Evolutionary conservation across 257 asterid species (phyloP).

Genomic region (Solanum rostratum): DNA sequence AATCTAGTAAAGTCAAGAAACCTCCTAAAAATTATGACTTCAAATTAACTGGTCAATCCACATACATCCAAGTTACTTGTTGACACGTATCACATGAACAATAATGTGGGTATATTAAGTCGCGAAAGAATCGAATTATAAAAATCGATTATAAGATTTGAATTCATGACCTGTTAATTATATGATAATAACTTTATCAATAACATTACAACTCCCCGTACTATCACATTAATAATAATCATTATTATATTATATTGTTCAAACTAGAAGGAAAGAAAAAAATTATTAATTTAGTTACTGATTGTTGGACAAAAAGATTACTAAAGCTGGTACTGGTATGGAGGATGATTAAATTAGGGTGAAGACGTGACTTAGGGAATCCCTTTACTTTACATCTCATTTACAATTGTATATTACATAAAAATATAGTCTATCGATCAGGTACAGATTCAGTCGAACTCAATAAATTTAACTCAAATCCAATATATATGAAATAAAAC

Average conservation of each 20-base stretch:
- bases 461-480: accelerated
- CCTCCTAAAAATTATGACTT: neutral
- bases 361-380: slow-evolving; percentile 41
- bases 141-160: neutral
- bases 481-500: neutral
- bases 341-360: neutral
- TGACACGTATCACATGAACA: neutral
- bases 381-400: slow-evolving; percentile 32
- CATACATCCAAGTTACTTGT: neutral
- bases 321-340: neutral
- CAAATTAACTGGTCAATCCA: neutral
- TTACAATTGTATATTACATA: slow-evolving; percentile 4
- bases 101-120: neutral
- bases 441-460: neutral
- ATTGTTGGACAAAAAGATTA: neutral
- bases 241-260: neutral
- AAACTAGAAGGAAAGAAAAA: neutral
- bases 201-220: accelerated
- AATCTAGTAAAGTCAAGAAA: neutral
- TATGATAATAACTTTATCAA: neutral
- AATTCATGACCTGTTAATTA: too few species aligned
- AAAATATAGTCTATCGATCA: slow-evolving; percentile 14
- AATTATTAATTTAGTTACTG: neutral
- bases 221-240: neutral
- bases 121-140: accelerated